Evolutionary conservation across 257 asterid species (phyloP), one percentile per base, ranked within the genome.

Genomic region (Parsonsia alboflavescens): DNA sequence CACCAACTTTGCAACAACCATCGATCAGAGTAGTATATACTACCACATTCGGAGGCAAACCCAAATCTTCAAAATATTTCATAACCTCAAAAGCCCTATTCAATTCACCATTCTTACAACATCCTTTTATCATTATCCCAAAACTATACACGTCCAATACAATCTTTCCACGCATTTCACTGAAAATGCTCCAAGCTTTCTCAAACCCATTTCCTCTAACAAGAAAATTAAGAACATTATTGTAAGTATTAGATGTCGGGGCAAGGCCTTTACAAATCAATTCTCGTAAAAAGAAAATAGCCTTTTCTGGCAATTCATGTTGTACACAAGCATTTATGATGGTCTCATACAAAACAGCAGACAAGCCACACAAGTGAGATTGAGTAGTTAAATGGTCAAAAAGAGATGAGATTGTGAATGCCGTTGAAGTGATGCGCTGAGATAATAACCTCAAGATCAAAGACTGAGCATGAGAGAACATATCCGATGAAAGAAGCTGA

Each of bases 101-200:
- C 57, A 91, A 66, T 41, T 84, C 84, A 68, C 85, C 87, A 74
- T 71, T 78, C 11, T 83, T 89, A 80, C 91, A 85, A 75, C 92
- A 89, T 75, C 94, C 96, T 77, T 89, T 91, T 69, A 89, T 81
- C 88, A 89, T 72, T 65, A 91, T 87, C 79, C 97, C 94, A 69
- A 88, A 91, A 48, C 91, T 91, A 80, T 89, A 84, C 77, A 58
- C 74, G 79, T 89, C 94, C 83, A 85, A 39, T 7, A 76, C 80
- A 62, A 70, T 72, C 62, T 76, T 77, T 2, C 77, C 78, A 77
- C 75, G 82, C 69, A 86, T 84, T 50, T 74, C 83, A 79, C 74
- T 82, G 41, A 86, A 91, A 75, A 84, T 46, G 41, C 28, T 26
- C 91, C 88, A 85, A 39, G 82, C 90, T 63, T 77, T 79, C 36